A percentile compares a stretch with the other conserved stretches of the same genome.
phyloP scores from a whole-genome alignment of 495 filamentous ascomycete species.

The Hyaloscypha bicolor region DNA sequence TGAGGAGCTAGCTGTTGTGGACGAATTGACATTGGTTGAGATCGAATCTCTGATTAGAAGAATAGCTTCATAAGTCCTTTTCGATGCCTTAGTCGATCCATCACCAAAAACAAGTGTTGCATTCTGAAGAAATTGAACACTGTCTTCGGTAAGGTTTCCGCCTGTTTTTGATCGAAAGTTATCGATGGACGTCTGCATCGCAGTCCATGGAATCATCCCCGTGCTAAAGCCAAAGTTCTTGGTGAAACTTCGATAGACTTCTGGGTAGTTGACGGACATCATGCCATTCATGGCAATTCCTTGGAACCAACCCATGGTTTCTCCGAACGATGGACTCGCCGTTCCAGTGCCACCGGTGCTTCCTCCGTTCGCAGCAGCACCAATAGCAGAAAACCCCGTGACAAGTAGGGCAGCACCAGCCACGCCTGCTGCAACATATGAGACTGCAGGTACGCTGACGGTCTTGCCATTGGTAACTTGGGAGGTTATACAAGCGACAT shows the following conservation, averaged over 20 bases:
- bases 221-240: conserved; percentile 94
- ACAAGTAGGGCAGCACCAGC: conserved; percentile 83
- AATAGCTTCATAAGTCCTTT: conserved; percentile 50
- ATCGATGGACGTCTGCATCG: conserved; percentile 84
- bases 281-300: conserved; percentile 93
- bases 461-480: conserved; percentile 86
- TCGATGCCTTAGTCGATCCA: conserved; percentile 43
- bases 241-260: conserved; percentile 82
- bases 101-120: conserved; percentile 68
- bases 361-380: conserved; percentile 31
- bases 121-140: conserved; percentile 72
- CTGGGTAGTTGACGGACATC: conserved; percentile 85
- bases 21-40: conserved; percentile 27
- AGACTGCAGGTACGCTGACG: conserved; percentile 69
- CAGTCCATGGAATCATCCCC: conserved; percentile 79
- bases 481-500: conserved; percentile 84
- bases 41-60: conserved; percentile 51
- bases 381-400: conserved; percentile 60
- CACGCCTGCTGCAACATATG: conserved; percentile 83
- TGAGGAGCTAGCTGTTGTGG: conserved; percentile 41
- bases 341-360: conserved; percentile 59
- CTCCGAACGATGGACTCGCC: conserved; percentile 80
- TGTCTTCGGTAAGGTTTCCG: conserved; percentile 81
- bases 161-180: conserved; percentile 78
- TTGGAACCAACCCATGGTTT: conserved; percentile 91